Conservation (phyloP, 306 rosid species). For the Quercus suber region DNA sequence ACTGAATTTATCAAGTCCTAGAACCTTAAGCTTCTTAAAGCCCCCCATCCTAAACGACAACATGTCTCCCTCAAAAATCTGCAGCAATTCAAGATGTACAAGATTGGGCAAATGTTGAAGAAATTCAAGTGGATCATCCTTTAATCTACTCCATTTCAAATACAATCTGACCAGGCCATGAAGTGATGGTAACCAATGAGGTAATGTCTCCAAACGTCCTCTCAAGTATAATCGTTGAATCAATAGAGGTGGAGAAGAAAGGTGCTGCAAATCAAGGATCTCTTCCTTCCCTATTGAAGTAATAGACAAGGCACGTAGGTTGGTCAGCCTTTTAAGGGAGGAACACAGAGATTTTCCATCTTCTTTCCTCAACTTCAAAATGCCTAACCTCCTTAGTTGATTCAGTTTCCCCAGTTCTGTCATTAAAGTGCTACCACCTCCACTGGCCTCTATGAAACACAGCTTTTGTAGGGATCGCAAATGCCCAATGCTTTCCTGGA, state of each 20-base stretch:
- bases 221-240: constrained; percentile 38
- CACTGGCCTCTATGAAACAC: constrained; percentile 46
- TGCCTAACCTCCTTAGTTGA: constrained; percentile 41
- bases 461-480: constrained; percentile 48
- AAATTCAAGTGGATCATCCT: constrained; percentile 35
- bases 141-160: constrained; percentile 45
- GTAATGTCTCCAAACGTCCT: constrained; percentile 39
- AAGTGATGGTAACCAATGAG: constrained; percentile 39
- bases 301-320: constrained; percentile 36
- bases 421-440: constrained; percentile 25
- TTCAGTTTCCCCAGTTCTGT: constrained; percentile 32
- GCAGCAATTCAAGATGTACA: constrained; percentile 48
- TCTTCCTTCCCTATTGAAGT: constrained; percentile 34
- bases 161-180: constrained; percentile 29
- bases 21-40: constrained; percentile 59
- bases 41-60: constrained; percentile 46
- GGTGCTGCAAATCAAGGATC: constrained; percentile 32
- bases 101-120: constrained; percentile 49
- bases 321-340: constrained; percentile 35
- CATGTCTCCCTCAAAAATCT: constrained; percentile 41
- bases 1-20: constrained; percentile 58
- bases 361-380: constrained; percentile 38
- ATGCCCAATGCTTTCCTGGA: constrained; percentile 30
- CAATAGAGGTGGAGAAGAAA: constrained; percentile 38
- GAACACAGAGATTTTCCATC: constrained; percentile 42